Evolutionary conservation across 495 filamentous ascomycete genomes (phyloP).

Genomic region (Penicillium ucsense): DNA sequence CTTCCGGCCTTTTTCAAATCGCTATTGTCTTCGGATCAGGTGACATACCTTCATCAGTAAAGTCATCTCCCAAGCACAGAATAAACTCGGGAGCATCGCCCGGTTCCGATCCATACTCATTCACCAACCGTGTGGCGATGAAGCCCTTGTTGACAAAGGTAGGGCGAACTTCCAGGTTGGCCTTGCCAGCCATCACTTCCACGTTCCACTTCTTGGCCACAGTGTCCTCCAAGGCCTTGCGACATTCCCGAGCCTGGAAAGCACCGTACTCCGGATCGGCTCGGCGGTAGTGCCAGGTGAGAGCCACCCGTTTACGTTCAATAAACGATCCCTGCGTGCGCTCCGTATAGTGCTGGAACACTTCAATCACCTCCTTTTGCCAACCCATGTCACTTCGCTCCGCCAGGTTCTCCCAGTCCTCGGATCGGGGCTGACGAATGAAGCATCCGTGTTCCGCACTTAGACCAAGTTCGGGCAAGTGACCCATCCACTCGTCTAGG

Average conservation of each 20-base stretch:
- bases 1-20: neutral
- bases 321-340: slow-evolving; percentile 82
- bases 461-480: slow-evolving; percentile 74
- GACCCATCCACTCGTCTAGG: slow-evolving; percentile 74
- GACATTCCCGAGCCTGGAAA: slow-evolving; percentile 66
- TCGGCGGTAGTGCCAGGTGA: slow-evolving; percentile 95
- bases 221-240: slow-evolving; percentile 61
- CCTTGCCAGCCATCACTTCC: slow-evolving; percentile 91
- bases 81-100: slow-evolving; percentile 61
- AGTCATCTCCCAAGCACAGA: slow-evolving; percentile 86
- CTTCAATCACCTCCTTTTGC: slow-evolving; percentile 68
- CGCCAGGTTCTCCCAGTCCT: slow-evolving; percentile 77
- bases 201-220: slow-evolving; percentile 74
- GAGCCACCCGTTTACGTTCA: slow-evolving; percentile 80
- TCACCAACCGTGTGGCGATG: slow-evolving; percentile 70
- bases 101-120: slow-evolving; percentile 46
- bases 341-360: slow-evolving; percentile 80
- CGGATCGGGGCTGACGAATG: slow-evolving; percentile 61
- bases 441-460: slow-evolving; percentile 96
- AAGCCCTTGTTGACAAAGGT: slow-evolving; percentile 94
- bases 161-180: slow-evolving; percentile 93
- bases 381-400: slow-evolving; percentile 79
- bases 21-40: neutral
- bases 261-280: slow-evolving; percentile 75
- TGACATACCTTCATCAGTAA: slow-evolving; percentile 84